A percentile compares a stretch with the other conserved stretches of the same genome.
phyloP scores from a whole-genome alignment of 192 early-diverging fungal species.

The Borealophlyctis nickersoniae region DNA sequence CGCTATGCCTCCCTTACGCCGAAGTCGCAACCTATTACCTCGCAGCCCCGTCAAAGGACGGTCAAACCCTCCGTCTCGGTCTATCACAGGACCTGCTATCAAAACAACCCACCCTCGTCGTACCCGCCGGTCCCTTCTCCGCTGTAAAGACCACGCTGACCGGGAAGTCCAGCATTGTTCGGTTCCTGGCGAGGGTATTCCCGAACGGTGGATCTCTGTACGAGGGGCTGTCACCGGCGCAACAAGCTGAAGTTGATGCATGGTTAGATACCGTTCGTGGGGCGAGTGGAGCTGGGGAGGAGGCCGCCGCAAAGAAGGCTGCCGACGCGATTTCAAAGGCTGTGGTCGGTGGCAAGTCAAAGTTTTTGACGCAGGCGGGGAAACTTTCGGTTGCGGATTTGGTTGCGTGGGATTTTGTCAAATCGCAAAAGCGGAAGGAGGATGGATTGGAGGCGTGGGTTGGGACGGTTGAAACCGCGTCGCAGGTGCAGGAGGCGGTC shows the following conservation, averaged over 20 bases:
- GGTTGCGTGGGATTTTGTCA: slow-evolving; percentile 17
- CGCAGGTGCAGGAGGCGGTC: not conserved
- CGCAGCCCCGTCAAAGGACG: not conserved
- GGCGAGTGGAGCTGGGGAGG: not conserved
- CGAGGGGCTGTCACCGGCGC: not conserved
- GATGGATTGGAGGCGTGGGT: not conserved
- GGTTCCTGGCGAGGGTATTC: slow-evolving; percentile 26
- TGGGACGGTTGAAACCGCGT: not conserved
- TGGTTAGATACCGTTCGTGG: slow-evolving; percentile 6
- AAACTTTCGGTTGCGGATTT: slow-evolving; percentile 21
- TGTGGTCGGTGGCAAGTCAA: not conserved
- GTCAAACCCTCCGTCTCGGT: slow-evolving; percentile 11
- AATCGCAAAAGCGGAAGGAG: not conserved
- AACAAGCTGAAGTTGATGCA: not conserved
- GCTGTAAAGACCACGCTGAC: slow-evolving; percentile 2
- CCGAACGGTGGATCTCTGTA: not conserved
- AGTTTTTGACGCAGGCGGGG: not conserved
- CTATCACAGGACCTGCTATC: slow-evolving; percentile 14
- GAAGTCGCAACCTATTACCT: slow-evolving; percentile 18
- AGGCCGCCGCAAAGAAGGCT: not conserved
- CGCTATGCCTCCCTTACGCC: slow-evolving; percentile 21
- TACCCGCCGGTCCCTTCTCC: slow-evolving; percentile 21
- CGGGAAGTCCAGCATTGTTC: slow-evolving; percentile 26
- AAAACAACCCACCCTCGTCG: slow-evolving; percentile 5
- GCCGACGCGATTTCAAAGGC: not conserved